Conservation (phyloP, 257 asterid genomes). For the Nicotiana tabacum region DNA sequence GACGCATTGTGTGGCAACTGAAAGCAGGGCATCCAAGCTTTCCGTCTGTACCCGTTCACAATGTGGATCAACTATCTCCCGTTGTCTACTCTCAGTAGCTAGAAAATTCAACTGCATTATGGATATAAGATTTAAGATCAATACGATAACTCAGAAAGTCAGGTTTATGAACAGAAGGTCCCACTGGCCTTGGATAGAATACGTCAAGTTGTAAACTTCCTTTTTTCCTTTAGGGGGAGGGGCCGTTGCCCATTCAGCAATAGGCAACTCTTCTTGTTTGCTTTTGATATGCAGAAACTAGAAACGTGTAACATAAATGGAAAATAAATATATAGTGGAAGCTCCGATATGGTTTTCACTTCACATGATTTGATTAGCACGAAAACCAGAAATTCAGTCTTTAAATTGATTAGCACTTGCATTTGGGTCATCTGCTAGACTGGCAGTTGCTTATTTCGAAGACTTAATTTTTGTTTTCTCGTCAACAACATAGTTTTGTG, state of each 20-base stretch:
- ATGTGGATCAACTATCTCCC: slow-evolving; percentile 69
- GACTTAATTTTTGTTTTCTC: not conserved
- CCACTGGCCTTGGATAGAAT: not conserved
- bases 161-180: not conserved
- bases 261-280: not conserved
- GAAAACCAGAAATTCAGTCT: not conserved
- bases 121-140: slow-evolving; percentile 1
- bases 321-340: not conserved
- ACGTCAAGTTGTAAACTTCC: not conserved
- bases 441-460: not conserved
- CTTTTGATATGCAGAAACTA: not conserved
- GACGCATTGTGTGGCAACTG: slow-evolving; percentile 81
- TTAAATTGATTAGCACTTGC: not conserved
- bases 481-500: not conserved
- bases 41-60: slow-evolving; percentile 73
- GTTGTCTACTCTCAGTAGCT: slow-evolving; percentile 66
- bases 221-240: not conserved
- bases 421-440: not conserved
- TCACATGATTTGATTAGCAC: not conserved
- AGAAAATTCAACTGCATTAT: slow-evolving; percentile 63
- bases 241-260: not conserved
- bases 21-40: slow-evolving; percentile 67
- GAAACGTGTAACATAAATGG: not conserved
- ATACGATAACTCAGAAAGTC: not conserved
- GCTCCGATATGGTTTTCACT: not conserved